Conservation (phyloP, 2,329 filamentous ascomycete genomes). For the Periglandula ipomoeae region DNA sequence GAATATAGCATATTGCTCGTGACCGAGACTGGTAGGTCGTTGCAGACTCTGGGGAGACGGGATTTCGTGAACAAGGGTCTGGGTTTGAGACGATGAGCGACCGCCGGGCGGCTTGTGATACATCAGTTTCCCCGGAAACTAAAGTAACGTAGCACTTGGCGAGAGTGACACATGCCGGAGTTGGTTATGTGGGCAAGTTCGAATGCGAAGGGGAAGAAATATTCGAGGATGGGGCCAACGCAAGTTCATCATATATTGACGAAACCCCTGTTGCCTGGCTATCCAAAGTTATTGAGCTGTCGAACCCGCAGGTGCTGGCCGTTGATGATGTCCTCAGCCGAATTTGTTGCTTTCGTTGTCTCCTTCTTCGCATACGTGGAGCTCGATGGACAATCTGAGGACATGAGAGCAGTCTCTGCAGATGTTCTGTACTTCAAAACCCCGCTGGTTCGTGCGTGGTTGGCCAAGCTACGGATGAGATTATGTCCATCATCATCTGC, state of each 20-base stretch:
- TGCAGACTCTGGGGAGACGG: no score
- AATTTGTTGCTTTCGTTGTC: slow-evolving; percentile 6
- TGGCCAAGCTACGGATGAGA: slow-evolving; percentile 1
- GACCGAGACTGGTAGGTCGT: not conserved
- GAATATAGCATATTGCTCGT: not conserved
- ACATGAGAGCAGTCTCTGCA: slow-evolving; percentile 11
- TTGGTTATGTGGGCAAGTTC: not conserved
- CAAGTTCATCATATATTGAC: not conserved
- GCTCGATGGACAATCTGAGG: slow-evolving; percentile 9
- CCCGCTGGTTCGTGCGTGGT: slow-evolving; percentile 4
- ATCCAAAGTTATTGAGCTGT: not conserved
- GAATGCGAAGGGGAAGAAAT: not conserved
- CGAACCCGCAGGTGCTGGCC: not conserved
- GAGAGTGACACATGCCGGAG: not conserved
- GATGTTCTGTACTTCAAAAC: slow-evolving; percentile 7
- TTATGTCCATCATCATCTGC: not conserved
- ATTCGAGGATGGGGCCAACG: not conserved
- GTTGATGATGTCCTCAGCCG: not conserved
- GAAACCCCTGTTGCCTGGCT: not conserved
- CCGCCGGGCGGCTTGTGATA: not conserved
- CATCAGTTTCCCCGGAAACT: not conserved
- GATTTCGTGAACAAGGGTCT: no score
- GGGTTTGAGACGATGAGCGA: not conserved
- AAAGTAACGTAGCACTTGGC: not conserved
- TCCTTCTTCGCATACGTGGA: slow-evolving; percentile 10